A percentile compares a stretch with the other conserved stretches of the same genome.
phyloP scores from a whole-genome alignment of 2,329 filamentous ascomycete genomes.

The Sporothrix inflata region DNA sequence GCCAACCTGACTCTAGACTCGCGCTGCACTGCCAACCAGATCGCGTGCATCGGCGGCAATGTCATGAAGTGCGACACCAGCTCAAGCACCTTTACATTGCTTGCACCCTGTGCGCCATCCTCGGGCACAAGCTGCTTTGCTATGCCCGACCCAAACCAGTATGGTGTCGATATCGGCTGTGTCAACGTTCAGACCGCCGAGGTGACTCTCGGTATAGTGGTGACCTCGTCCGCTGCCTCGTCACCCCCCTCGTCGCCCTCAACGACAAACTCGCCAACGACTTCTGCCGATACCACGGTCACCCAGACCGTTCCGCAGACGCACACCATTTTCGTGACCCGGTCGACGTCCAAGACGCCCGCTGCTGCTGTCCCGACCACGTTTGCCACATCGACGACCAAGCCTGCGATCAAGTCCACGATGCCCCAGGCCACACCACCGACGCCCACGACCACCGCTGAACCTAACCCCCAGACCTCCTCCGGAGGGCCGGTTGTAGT shows the following conservation, averaged over 20 bases:
- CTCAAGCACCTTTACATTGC: slow-evolving; percentile 48
- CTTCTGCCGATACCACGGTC: slow-evolving; percentile 19
- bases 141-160: slow-evolving; percentile 54
- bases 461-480: neutral
- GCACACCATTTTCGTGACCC: slow-evolving; percentile 17
- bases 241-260: neutral
- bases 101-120: slow-evolving; percentile 41
- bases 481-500: neutral
- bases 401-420: neutral
- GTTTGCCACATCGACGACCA: neutral
- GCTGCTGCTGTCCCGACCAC: neutral
- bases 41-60: slow-evolving; percentile 57
- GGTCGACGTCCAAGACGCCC: neutral
- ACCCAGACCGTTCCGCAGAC: slow-evolving; percentile 23
- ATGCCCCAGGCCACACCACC: neutral
- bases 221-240: neutral
- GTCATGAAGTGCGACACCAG: slow-evolving; percentile 50
- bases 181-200: slow-evolving; percentile 46
- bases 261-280: neutral
- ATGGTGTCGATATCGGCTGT: slow-evolving; percentile 56
- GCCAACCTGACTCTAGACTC: slow-evolving; percentile 49
- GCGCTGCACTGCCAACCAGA: slow-evolving; percentile 51
- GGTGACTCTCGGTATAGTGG: slow-evolving; percentile 45
- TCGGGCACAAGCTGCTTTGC: slow-evolving; percentile 53
- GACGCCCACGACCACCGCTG: neutral